Percentiles rank a stretch among this genome's conserved stretches.
phyloP scores from a whole-genome alignment of 2,329 filamentous ascomycete species.

The Penicillium frequentans region DNA sequence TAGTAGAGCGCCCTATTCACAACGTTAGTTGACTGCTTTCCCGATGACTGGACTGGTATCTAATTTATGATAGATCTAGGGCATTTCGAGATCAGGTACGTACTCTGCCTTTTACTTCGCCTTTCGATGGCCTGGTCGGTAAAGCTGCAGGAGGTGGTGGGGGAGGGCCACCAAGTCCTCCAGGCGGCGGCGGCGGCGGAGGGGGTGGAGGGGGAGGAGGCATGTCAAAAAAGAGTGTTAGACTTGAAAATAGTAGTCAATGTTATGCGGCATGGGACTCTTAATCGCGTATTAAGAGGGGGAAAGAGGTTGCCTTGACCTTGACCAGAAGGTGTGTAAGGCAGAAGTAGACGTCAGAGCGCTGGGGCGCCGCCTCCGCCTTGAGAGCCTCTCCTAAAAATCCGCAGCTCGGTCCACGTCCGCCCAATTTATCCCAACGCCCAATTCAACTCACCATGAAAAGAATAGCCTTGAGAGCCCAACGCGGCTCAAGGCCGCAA shows the following conservation, averaged over 20 bases:
- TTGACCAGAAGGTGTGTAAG: conserved; percentile 19
- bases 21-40: conserved; percentile 15
- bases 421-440: conserved; percentile 2
- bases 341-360: conserved; percentile 27
- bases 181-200: conserved; percentile 68
- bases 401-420: conserved; percentile 3
- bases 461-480: conserved; percentile 32
- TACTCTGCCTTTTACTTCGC: conserved; percentile 62
- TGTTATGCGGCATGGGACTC: conserved; percentile 2
- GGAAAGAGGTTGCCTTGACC: conserved; percentile 6
- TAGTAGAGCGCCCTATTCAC: conserved; percentile 73
- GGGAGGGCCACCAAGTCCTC: conserved; percentile 59
- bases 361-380: conserved; percentile 31
- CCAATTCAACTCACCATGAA: conserved; percentile 31
- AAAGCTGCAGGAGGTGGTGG: conserved; percentile 56
- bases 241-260: conserved; percentile 5
- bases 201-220: conserved; percentile 63
- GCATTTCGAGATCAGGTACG: conserved; percentile 32
- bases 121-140: conserved; percentile 59
- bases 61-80: neutral
- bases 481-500: conserved; percentile 23
- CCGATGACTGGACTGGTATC: neutral
- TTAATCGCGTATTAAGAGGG: conserved; percentile 8
- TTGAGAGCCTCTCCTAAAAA: conserved; percentile 21
- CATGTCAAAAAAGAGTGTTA: conserved; percentile 27